Base-by-base conservation (phyloP, 176 grass and related monocot genomes). In the Aegilops bicornis region DNA sequence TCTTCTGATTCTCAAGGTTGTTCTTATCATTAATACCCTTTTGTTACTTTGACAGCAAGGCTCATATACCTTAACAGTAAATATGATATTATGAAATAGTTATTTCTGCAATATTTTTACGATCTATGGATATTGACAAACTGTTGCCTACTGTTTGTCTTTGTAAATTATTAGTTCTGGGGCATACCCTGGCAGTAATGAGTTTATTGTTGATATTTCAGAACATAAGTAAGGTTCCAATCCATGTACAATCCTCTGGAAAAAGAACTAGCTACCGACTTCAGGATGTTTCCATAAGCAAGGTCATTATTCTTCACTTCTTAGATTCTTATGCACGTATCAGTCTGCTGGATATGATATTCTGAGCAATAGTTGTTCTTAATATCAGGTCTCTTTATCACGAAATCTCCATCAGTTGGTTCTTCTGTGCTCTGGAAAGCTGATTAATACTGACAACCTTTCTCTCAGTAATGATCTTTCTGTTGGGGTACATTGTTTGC, bases 261-360 rank as follows among this genome's bases (percentile, higher is more conserved):
- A 82, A 82, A 39, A 64, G 33, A 30, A 69, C 60, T 60, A 77
- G 87, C 58, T 94, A 86, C 81, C 88, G 81, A 76, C 82, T 98
- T 69, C 89, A 86, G 82, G 93, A 94, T 89, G 90, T 88, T 86
- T 98, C 88, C 37, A 91, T 98, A 92, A 89, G 79, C 78, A 94
- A 96, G 96, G 96, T 98, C 78, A 84, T 48, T 69, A 37, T 73
- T 87, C 17, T 66, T 83, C 2, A 66, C 82, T 86, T 86, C 65
- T 24, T 31, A 85, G 56, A 82, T 86, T 86, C 71, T 12, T 33
- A 85, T 68, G 64, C 30, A 70, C 2, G 24, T 84, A 11, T 77
- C 75, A 69, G 30, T 36, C 73, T 89, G 1, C 11, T 80, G 36
- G 23, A 61, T 76, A 81, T 32, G 59, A 73, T 75, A 76, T 84